Conservation (phyloP, 1,139 yeast species). For the Yarrowia galli region DNA sequence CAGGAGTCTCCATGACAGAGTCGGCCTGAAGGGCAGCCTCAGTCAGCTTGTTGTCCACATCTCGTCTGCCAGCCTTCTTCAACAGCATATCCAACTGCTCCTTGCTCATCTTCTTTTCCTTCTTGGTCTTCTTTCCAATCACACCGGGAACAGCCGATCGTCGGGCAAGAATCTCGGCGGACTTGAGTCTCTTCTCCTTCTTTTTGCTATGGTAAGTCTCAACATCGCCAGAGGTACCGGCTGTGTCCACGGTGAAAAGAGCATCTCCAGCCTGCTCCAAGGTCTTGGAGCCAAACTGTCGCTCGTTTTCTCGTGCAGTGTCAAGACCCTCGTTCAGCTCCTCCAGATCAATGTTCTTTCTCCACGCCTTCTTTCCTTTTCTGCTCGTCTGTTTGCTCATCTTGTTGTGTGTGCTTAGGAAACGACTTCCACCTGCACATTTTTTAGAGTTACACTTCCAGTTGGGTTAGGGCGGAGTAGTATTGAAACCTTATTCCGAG, state of each 20-base stretch:
- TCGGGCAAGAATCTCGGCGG: conserved; percentile 75
- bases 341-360: conserved; percentile 87
- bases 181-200: conserved; percentile 53
- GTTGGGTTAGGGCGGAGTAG: background rate
- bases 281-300: conserved; percentile 62
- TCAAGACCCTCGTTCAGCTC: conserved; percentile 79
- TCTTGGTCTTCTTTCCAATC: conserved; percentile 52
- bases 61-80: conserved; percentile 79
- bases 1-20: conserved; percentile 60
- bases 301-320: conserved; percentile 69
- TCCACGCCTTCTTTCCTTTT: conserved; percentile 95
- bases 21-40: conserved; percentile 47
- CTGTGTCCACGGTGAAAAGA: conserved; percentile 75
- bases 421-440: conserved; percentile 8
- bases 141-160: conserved; percentile 83
- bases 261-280: conserved; percentile 49
- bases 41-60: conserved; percentile 53
- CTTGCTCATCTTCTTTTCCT: conserved; percentile 60
- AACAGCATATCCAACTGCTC: conserved; percentile 73
- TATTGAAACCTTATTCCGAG: background rate
- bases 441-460: conserved; percentile 23
- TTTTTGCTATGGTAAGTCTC: conserved; percentile 48
- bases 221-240: conserved; percentile 58
- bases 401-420: conserved; percentile 5
- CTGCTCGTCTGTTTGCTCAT: conserved; percentile 51